These are phyloP conservation scores for Chalciporus chontae DNA, from an alignment of 768 basidiomycete species.

Conservation along the genomic window DNA sequence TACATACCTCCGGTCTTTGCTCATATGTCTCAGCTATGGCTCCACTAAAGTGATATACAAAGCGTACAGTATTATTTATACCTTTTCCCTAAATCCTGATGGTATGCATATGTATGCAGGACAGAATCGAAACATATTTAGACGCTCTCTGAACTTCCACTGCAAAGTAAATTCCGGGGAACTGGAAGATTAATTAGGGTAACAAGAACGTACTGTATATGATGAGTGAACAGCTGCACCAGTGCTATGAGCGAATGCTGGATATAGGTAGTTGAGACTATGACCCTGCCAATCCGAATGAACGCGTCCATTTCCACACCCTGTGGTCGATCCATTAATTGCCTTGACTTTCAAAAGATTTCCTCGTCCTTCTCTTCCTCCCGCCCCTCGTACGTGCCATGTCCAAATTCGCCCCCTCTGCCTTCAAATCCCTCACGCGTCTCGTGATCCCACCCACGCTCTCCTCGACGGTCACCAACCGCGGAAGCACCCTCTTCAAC, in stretches of 20 bases:
- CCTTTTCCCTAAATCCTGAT: slow-evolving; percentile 12
- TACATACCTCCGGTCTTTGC: slow-evolving; percentile 23
- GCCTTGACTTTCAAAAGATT: slow-evolving; percentile 5
- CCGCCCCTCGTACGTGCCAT: slow-evolving; percentile 3
- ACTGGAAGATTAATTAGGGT: not conserved
- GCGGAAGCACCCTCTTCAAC: slow-evolving; percentile 20
- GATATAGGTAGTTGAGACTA: not conserved
- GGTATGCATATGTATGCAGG: not conserved
- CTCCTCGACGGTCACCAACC: slow-evolving; percentile 23
- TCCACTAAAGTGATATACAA: slow-evolving; percentile 15
- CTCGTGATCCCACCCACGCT: slow-evolving; percentile 11
- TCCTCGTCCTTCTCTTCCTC: slow-evolving; percentile 15
- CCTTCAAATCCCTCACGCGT: slow-evolving; percentile 11
- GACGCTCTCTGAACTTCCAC: not conserved
- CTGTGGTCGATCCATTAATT: not conserved
- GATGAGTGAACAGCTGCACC: too few relatives aligned
- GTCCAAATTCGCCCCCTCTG: not conserved
- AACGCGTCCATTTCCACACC: too few relatives aligned
- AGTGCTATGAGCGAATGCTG: not conserved
- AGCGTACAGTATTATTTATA: slow-evolving; percentile 31
- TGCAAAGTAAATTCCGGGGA: not conserved
- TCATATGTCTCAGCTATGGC: slow-evolving; percentile 9
- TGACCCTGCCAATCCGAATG: too few relatives aligned
- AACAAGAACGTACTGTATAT: not conserved
- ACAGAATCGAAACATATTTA: slow-evolving; percentile 4